Conservation (phyloP, 1,139 yeast genomes). For the Kodamaea fungicola region DNA sequence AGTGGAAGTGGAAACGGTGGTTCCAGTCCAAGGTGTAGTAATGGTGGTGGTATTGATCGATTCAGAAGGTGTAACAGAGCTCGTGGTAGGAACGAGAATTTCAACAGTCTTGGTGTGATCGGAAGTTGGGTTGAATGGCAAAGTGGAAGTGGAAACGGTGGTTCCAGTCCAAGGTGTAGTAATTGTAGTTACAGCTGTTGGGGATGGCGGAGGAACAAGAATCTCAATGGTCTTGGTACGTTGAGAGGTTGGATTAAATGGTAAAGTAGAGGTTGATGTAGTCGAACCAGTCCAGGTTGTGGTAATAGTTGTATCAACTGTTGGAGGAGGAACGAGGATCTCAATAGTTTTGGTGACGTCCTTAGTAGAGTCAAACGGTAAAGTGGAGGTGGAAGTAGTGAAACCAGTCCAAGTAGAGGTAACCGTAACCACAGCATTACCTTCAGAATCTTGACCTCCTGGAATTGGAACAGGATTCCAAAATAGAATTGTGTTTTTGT, state of each 20-base stretch:
- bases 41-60: constrained; percentile 1
- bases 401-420: constrained; percentile 3
- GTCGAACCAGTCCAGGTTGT: constrained; percentile 11
- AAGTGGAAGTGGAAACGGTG: constrained; percentile 5
- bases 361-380: constrained; percentile 12
- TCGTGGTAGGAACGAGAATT: too few species aligned
- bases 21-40: neutral
- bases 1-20: too few species aligned
- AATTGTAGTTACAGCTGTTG: constrained; percentile 2
- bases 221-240: constrained; percentile 14
- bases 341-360: constrained; percentile 10
- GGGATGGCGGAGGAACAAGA: constrained; percentile 10
- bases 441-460: constrained; percentile 1
- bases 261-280: constrained; percentile 5
- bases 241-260: constrained; percentile 10
- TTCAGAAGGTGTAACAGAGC: constrained; percentile 1
- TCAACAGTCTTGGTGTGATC: too few species aligned
- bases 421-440: neutral
- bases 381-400: constrained; percentile 11
- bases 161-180: constrained; percentile 5
- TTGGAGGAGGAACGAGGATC: constrained; percentile 10
- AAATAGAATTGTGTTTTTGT: neutral
- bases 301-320: constrained; percentile 10
- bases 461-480: neutral
- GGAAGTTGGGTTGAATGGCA: too few species aligned